Base-by-base conservation (phyloP, 768 basidiomycete genomes). In the Coprinopsis sp. region DNA sequence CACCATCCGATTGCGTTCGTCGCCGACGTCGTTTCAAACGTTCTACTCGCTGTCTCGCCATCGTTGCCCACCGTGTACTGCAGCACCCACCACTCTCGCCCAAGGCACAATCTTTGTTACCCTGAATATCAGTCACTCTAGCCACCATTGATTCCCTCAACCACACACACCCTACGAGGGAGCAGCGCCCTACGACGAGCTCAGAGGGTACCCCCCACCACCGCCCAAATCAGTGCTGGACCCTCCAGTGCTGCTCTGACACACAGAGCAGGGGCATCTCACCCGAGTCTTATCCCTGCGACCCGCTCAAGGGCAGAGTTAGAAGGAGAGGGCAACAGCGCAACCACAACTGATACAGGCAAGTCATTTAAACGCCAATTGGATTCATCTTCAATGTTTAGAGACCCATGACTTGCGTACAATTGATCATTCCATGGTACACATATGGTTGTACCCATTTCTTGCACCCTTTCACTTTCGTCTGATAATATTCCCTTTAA, bases 141-240 rank as follows among this genome's bases (percentile, higher is more conserved):
- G 66, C 59, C 66, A 75, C 74, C 72, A 87, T 87, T 84, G 81
- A 83, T 82, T 71, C 82, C 70, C 64, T 71, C 70, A 77, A 75
- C 60, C 67, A 72, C 62, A 67, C 74, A 66, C 68, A 66, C 71
- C 64, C 72, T 67, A 61, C 76, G 64, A 74, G 78, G 82, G 78
- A 79, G 66, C 67, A 67, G 64, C 63, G 60, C 61, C 60, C 66
- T 18, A 41, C 31, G 24, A 49, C 40, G 16, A 33, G 40, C 38
- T 24, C 47, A 23, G 22, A 27, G 10, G 28, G 3, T 19, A n/a
- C 37, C 24, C 37, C 34, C 13, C 28, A 24, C n/a, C 18, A 22
- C 24, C 33, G 33, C 33, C 30, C 27, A 28, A 4, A 30, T 42
- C 27, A 18, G 14, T 42, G 16, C 40, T 28, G 27, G 40, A 27